Evolutionary conservation across 2,329 filamentous ascomycete genomes (phyloP), one percentile per base, ranked within the genome.

Genomic region (Gyromitra esculenta): DNA sequence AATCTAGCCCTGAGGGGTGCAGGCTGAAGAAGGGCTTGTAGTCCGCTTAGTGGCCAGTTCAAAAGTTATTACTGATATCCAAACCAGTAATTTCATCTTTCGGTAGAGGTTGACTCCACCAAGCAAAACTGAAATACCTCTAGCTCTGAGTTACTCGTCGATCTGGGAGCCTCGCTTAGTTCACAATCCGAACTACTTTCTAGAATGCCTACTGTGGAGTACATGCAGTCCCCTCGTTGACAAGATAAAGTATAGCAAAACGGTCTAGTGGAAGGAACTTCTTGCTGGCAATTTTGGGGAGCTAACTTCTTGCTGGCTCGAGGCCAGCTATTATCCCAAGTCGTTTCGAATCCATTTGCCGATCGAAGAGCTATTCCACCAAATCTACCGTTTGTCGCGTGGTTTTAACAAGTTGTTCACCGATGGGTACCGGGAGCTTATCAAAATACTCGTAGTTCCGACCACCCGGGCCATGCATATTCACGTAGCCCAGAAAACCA

Each of bases 161-260:
- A 59, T 9, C 39, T 62, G 43, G n/a, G 37, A 25, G n/a, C 5
- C 41, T 59, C 8, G 35, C 25, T 54, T 25, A 54, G 54, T 35
- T 18, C 15, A n/a, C 18, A 5, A 59, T 54, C 39, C 18, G 37
- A 48, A 37, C 18, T 13, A n/a, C n/a, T n/a, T 37, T 21, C 35
- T 39, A 2, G 25, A 50, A 31, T 67, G 48, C 60, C n/a, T 37
- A n/a, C 3, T 54, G 15, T 31, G 25, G 2, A 31, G 25, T 31
- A 3, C 25, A 31, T 31, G 25, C 25, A 31, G 25, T 31, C 31
- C 31, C 48, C 68, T 72, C 31, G 15, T 50, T 35, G 25, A 62
- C 13, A 21, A 60, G 59, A 65, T 72, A 65, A 39, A 72, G 60
- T 64, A 65, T 65, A 66, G n/a, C 9, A 37, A 73, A 73, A 65